A percentile compares a stretch with the other conserved stretches of the same genome.
Evolutionary conservation across 2,329 filamentous ascomycete genomes (phyloP).

Genomic region (Beauveria asiatica): DNA sequence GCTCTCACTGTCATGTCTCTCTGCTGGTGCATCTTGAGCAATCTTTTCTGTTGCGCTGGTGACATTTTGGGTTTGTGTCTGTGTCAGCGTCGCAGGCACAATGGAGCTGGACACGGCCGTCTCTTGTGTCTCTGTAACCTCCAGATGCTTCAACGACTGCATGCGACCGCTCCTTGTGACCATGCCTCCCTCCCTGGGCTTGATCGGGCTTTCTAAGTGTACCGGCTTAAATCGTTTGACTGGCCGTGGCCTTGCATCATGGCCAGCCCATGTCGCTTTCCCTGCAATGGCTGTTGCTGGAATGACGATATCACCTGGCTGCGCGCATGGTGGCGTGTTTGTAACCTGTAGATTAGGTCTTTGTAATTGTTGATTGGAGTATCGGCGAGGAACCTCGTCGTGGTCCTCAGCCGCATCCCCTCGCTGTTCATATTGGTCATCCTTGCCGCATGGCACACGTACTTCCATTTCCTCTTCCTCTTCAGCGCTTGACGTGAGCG

Average conservation of each 20-base stretch:
- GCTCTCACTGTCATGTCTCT: not conserved
- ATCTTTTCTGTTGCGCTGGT: not conserved
- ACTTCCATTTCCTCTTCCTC: constrained; percentile 31
- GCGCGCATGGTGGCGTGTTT: constrained; percentile 19
- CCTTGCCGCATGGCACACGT: constrained; percentile 23
- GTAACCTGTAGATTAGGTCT: not conserved
- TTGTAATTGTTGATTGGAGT: not conserved
- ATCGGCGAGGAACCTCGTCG: not conserved
- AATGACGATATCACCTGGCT: constrained; percentile 13
- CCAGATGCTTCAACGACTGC: constrained; percentile 18
- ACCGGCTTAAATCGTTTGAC: constrained; percentile 19
- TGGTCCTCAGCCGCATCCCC: not conserved
- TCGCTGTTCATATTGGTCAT: not conserved
- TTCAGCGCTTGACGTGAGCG: not conserved
- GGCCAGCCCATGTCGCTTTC: not conserved
- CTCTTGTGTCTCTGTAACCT: constrained; percentile 18
- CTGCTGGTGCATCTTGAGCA: not conserved
- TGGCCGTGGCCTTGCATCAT: not conserved
- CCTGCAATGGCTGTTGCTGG: constrained; percentile 11
- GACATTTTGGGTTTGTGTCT: constrained; percentile 15
- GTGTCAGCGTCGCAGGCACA: constrained; percentile 20
- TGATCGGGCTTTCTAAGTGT: constrained; percentile 16
- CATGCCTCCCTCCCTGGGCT: not conserved
- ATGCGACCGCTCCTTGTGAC: constrained; percentile 14
- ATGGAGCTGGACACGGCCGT: constrained; percentile 22